Percentiles rank a stretch among this genome's conserved stretches.
These are phyloP conservation scores for Daldinia grandis DNA, from an alignment of 495 filamentous ascomycete species.

Conservation along the genomic window DNA sequence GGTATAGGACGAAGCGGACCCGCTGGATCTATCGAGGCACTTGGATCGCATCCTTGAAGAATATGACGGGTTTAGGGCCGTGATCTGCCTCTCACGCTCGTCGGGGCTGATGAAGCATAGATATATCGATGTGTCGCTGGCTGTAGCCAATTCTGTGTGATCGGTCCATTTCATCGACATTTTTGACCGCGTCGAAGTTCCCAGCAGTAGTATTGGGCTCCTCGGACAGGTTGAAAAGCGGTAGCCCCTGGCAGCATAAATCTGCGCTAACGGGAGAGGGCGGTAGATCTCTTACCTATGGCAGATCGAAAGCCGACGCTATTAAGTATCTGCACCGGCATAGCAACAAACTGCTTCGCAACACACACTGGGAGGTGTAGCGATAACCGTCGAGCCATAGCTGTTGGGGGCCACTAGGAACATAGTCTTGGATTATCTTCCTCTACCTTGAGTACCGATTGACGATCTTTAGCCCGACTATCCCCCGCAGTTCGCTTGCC, in stretches of 20 bases:
- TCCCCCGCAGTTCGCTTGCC: slow-evolving; percentile 49
- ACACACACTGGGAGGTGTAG: slow-evolving; percentile 39
- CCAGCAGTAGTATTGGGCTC: slow-evolving; percentile 33
- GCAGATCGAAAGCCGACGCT: slow-evolving; percentile 43
- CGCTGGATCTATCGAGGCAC: not conserved
- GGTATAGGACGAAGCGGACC: not conserved
- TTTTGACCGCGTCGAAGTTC: slow-evolving; percentile 32
- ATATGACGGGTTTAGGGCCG: not conserved
- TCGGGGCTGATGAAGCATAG: slow-evolving; percentile 12
- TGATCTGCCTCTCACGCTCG: not conserved
- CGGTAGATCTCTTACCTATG: slow-evolving; percentile 47
- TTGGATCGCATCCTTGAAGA: not conserved
- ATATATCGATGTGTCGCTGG: slow-evolving; percentile 4
- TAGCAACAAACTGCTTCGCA: slow-evolving; percentile 57
- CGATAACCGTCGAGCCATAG: slow-evolving; percentile 61
- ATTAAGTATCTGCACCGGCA: slow-evolving; percentile 57
- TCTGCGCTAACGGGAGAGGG: slow-evolving; percentile 47
- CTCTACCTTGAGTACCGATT: not conserved
- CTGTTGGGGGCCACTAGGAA: slow-evolving; percentile 57
- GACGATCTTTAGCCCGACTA: not conserved
- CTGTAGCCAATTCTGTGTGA: slow-evolving; percentile 7
- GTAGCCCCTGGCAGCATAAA: slow-evolving; percentile 46
- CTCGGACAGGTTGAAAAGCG: slow-evolving; percentile 51
- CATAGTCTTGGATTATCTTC: slow-evolving; percentile 55
- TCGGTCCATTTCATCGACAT: slow-evolving; percentile 38